Evolutionary conservation across 768 basidiomycete genomes (phyloP).

Genomic region (Tulasnella sp.): DNA sequence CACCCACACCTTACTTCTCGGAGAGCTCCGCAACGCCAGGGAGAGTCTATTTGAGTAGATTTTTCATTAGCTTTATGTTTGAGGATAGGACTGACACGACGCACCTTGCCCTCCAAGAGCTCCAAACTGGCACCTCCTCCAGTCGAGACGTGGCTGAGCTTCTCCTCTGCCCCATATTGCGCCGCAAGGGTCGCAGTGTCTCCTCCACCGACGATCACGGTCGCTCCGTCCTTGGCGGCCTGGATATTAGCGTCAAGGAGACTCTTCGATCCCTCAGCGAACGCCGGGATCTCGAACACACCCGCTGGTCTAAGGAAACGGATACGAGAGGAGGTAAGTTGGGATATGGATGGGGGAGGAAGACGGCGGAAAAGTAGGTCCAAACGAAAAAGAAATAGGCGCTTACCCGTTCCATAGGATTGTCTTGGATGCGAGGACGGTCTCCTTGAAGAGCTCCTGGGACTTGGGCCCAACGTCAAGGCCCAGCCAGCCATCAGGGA

Average conservation of each 20-base stretch:
- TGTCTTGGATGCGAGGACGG: slow-evolving; percentile 83
- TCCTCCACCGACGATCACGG: slow-evolving; percentile 92
- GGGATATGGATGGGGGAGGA: background rate
- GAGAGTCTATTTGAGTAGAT: slow-evolving; percentile 40
- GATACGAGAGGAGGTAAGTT: background rate
- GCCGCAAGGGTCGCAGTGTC: slow-evolving; percentile 95
- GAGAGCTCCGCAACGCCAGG: slow-evolving; percentile 89
- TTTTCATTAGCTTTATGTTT: slow-evolving; percentile 18
- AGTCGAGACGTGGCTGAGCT: slow-evolving; percentile 92
- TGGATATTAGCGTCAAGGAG: slow-evolving; percentile 79
- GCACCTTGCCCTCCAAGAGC: slow-evolving; percentile 93
- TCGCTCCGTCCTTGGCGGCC: slow-evolving; percentile 74
- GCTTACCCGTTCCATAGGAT: slow-evolving; percentile 93
- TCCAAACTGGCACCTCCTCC: slow-evolving; percentile 92
- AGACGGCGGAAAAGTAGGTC: background rate
- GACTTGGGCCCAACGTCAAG: slow-evolving; percentile 86
- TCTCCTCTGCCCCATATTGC: slow-evolving; percentile 71
- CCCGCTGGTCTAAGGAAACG: slow-evolving; percentile 66
- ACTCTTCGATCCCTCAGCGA: slow-evolving; percentile 72
- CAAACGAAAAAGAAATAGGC: too few relatives aligned
- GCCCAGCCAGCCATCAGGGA: slow-evolving; percentile 90
- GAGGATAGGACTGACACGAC: slow-evolving; percentile 14
- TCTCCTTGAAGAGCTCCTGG: slow-evolving; percentile 60
- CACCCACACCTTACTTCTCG: slow-evolving; percentile 41
- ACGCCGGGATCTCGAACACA: slow-evolving; percentile 93